These are phyloP conservation scores for Colletotrichum graminicola DNA, from an alignment of 2,329 filamentous ascomycete genomes.

Conservation along the genomic window DNA sequence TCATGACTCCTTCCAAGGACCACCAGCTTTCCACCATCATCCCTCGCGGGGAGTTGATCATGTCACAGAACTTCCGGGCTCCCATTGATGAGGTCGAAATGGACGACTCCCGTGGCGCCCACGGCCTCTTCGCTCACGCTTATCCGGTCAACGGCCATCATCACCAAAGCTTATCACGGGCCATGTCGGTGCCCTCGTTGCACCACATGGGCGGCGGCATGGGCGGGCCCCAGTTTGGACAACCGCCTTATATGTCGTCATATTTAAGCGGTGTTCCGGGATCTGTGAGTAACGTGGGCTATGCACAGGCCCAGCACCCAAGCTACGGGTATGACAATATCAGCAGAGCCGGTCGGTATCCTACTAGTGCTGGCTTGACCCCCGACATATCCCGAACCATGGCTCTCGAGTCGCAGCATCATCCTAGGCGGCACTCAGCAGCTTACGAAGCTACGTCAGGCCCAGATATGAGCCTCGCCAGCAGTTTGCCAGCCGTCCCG, in stretches of 20 bases:
- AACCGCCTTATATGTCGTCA: slow-evolving; percentile 24
- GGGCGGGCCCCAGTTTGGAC: slow-evolving; percentile 21
- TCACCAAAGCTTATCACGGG: slow-evolving; percentile 47
- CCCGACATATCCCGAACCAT: slow-evolving; percentile 33
- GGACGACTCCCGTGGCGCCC: slow-evolving; percentile 35
- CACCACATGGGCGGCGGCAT: slow-evolving; percentile 32
- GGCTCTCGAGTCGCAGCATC: slow-evolving; percentile 32
- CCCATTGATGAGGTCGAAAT: slow-evolving; percentile 72
- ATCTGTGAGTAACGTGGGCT: slow-evolving; percentile 27
- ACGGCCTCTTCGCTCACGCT: slow-evolving; percentile 26
- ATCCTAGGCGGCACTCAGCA: slow-evolving; percentile 34
- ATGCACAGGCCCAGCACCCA: slow-evolving; percentile 24
- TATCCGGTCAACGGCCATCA: slow-evolving; percentile 32
- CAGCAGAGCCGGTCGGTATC: slow-evolving; percentile 21
- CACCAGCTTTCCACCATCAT: slow-evolving; percentile 62
- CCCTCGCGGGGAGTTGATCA: slow-evolving; percentile 69
- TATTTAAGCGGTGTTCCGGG: slow-evolving; percentile 28
- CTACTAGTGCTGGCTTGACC: slow-evolving; percentile 21
- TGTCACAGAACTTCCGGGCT: slow-evolving; percentile 74
- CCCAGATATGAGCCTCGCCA: slow-evolving; percentile 32
- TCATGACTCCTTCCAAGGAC: slow-evolving; percentile 68
- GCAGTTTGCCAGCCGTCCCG: slow-evolving; percentile 26
- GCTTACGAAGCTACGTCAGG: slow-evolving; percentile 34
- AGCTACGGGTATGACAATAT: slow-evolving; percentile 28
- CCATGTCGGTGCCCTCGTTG: slow-evolving; percentile 42